Percentiles rank a stretch among this genome's conserved stretches.
Evolutionary conservation across 495 filamentous ascomycete genomes (phyloP).

Genomic region (Annulohypoxylon maeteangense): DNA sequence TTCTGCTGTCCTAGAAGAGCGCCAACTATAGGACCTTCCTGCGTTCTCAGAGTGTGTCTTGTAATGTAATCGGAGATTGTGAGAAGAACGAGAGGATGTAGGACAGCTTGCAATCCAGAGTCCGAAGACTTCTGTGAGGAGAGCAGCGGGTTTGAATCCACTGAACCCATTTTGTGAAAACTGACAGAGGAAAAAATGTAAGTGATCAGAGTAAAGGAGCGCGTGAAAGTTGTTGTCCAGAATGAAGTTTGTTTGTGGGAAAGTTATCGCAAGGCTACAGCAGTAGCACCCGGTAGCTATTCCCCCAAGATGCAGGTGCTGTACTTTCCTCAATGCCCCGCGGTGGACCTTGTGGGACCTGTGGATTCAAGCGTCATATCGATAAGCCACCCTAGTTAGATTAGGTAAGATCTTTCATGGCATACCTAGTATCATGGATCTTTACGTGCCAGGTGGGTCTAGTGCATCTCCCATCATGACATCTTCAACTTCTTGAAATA

Average conservation of each 20-base stretch:
- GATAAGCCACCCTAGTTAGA: background rate
- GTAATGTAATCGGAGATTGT: constrained; percentile 97
- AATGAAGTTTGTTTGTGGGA: constrained; percentile 17
- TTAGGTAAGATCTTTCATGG: background rate
- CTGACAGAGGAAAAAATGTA: background rate
- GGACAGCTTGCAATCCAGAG: constrained; percentile 80
- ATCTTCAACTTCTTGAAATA: constrained; percentile 22
- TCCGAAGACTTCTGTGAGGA: constrained; percentile 70
- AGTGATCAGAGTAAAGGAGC: background rate
- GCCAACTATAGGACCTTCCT: constrained; percentile 81
- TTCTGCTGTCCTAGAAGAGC: constrained; percentile 90
- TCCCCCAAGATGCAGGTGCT: no score
- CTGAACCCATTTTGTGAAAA: constrained; percentile 35
- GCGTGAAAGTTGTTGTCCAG: constrained; percentile 18
- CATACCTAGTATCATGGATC: background rate
- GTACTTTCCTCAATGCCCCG: constrained; percentile 17
- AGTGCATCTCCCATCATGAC: constrained; percentile 3
- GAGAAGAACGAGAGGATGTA: constrained; percentile 94
- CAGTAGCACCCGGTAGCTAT: constrained; percentile 9
- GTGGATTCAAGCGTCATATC: background rate
- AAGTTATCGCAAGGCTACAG: constrained; percentile 22
- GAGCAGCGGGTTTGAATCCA: constrained; percentile 51
- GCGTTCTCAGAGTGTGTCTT: constrained; percentile 80
- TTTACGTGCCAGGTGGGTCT: no score
- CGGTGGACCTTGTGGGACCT: constrained; percentile 21